Conservation (phyloP, 345 rosid genomes). For the Stellera chamaejasme region DNA sequence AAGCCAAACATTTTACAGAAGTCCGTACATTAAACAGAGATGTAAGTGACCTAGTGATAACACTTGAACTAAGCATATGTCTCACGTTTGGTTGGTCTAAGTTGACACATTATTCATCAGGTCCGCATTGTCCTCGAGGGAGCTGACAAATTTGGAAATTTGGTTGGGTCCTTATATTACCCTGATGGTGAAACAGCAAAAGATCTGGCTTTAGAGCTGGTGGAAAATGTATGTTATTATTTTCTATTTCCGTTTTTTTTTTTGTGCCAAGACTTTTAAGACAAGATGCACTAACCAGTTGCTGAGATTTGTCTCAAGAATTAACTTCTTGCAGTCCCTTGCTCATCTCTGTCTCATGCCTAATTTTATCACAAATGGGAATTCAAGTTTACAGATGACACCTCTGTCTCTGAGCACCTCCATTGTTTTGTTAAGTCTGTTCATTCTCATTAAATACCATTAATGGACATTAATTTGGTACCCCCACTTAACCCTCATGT, state of each 20-base stretch:
- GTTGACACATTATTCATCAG: conserved; percentile 31
- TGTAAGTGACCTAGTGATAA: conserved; percentile 31
- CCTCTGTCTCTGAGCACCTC: no score
- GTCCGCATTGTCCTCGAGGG: conserved; percentile 98
- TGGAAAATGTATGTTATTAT: conserved; percentile 59
- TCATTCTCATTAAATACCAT: no score
- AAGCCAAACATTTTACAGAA: conserved; percentile 92
- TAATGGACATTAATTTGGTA: no score
- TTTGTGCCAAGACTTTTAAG: no score
- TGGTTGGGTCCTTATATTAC: conserved; percentile 91
- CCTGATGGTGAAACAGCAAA: conserved; percentile 80
- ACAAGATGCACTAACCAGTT: not conserved
- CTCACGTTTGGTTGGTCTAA: conserved; percentile 15
- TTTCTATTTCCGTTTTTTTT: not conserved
- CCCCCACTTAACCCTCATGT: no score
- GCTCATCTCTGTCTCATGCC: no score
- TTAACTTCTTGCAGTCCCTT: no score
- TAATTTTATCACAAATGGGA: no score
- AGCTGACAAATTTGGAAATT: conserved; percentile 83
- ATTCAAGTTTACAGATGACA: no score
- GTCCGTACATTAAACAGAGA: conserved; percentile 78
- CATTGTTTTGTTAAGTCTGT: no score
- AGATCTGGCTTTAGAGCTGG: conserved; percentile 88
- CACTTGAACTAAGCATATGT: conserved; percentile 6
- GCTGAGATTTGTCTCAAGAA: no score